phyloP scores from a whole-genome alignment of 2,329 filamentous ascomycete genomes.

The Paecilomyces dactylethromorphus region DNA sequence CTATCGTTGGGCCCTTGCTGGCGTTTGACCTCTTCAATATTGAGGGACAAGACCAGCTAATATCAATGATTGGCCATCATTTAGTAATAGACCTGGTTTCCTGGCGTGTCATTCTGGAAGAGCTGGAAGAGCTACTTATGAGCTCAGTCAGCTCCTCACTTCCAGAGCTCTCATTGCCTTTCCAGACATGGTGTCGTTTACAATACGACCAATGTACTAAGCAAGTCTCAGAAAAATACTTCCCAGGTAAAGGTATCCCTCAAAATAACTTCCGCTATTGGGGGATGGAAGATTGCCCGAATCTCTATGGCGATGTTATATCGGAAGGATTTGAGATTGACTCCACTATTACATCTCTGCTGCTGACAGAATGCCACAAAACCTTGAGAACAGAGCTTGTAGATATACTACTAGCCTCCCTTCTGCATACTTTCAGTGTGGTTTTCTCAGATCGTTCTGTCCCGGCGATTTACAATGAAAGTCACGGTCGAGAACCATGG shows the following conservation, averaged over 20 bases:
- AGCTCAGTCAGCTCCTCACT: slow-evolving; percentile 16
- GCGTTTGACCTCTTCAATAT: slow-evolving; percentile 37
- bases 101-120: slow-evolving; percentile 33
- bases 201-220: slow-evolving; percentile 20
- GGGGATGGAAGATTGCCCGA: slow-evolving; percentile 22
- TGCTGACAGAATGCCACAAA: slow-evolving; percentile 26
- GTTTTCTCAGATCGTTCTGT: slow-evolving; percentile 35
- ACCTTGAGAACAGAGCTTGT: slow-evolving; percentile 28
- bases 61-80: slow-evolving; percentile 33
- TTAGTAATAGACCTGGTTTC: slow-evolving; percentile 35
- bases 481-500: slow-evolving; percentile 43
- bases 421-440: slow-evolving; percentile 38
- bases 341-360: slow-evolving; percentile 14
- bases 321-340: slow-evolving; percentile 29
- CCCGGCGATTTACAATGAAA: slow-evolving; percentile 43
- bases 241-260: slow-evolving; percentile 15
- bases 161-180: slow-evolving; percentile 24
- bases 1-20: slow-evolving; percentile 32
- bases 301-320: slow-evolving; percentile 29
- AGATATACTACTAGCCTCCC: slow-evolving; percentile 29
- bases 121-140: slow-evolving; percentile 30
- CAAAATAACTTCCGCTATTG: slow-evolving; percentile 27
- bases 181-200: slow-evolving; percentile 30
- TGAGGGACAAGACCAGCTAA: slow-evolving; percentile 18
- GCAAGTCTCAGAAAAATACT: slow-evolving; percentile 8